Evolutionary conservation across 208 protist species (phyloP), one percentile per base, ranked within the genome.

Genomic region (Wallacemonas sp.): DNA sequence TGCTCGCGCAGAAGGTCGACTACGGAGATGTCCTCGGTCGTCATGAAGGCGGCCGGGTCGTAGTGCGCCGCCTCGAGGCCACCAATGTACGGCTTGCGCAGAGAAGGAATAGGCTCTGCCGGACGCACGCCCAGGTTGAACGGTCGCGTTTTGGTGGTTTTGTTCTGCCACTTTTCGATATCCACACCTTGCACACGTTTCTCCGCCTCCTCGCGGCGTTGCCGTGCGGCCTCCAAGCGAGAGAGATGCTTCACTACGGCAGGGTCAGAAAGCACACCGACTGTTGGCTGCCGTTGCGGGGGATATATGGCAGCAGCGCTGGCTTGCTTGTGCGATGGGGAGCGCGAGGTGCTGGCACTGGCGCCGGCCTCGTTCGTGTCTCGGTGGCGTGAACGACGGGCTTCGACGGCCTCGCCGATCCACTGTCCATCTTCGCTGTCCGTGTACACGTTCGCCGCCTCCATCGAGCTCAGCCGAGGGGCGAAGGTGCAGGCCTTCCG

Each of bases 401-500:
- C 27, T 17, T 53, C 60, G 1, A 47, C 39, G 5, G 65, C 56
- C 11, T 46, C 27, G 14, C 59, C 67, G 14, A 71, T 49, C 56
- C 56, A 62, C 11, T 31, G 31, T n/a, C 47, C 61, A 14, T 41
- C 42, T 19, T 55, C 41, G 24, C 2, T 12, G 30, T 55, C 41
- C 5, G 30, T 55, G 31, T 51, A 49, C 11, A 14, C 19, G 44
- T 26, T 21, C 12, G 45, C 44, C 30, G 41, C 61, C 8, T 47
- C 66, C 55, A 21, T 1, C 15, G 36, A 19, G 31, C 34, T 59
- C 24, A 58, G 38, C 14, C 67, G 31, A 15, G 82, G 82, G 6
- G 53, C 33, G 66, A 92, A 92, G 15, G 77, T 80, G 68, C 82
- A 92, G 54, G 47, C 72, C 9, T 31, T 45, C 17, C 70, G n/a